A percentile compares a stretch with the other conserved stretches of the same genome.
These are phyloP conservation scores for Spirogloea muscicola DNA, from an alignment of 139 green algal species.

Conservation along the genomic window DNA sequence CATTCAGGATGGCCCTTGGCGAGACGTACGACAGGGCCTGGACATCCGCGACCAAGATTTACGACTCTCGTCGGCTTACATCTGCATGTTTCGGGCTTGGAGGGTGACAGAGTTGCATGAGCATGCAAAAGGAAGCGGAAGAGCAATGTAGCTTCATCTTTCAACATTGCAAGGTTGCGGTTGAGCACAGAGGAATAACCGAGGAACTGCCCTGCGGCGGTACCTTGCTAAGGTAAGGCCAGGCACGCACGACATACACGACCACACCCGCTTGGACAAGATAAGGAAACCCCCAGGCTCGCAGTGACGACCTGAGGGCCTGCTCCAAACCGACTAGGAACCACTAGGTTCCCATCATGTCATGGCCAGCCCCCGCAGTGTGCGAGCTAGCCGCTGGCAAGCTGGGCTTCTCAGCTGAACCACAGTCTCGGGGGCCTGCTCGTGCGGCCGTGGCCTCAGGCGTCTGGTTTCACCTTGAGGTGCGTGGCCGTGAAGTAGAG, in stretches of 20 bases:
- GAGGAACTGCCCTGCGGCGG: not conserved
- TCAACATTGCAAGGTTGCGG: not conserved
- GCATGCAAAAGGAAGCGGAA: not conserved
- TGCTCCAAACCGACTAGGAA: slow-evolving; percentile 26
- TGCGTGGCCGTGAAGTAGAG: slow-evolving; percentile 44
- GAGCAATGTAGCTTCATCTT: not conserved
- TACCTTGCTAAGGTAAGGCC: slow-evolving; percentile 51
- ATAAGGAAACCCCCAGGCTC: slow-evolving; percentile 41
- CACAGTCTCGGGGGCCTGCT: not conserved
- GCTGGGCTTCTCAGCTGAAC: not conserved
- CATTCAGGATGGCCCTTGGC: slow-evolving; percentile 63
- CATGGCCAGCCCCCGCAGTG: not conserved
- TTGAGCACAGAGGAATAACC: not conserved
- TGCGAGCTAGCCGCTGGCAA: not conserved
- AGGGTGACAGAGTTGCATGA: too few relatives aligned
- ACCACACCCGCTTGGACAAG: slow-evolving; percentile 55
- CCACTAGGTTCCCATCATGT: not conserved
- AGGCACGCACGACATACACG: slow-evolving; percentile 42
- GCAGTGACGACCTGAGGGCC: slow-evolving; percentile 17
- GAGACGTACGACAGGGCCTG: slow-evolving; percentile 59
- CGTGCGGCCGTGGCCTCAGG: too few relatives aligned
- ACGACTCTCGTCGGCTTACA: not conserved
- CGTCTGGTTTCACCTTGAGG: slow-evolving; percentile 61
- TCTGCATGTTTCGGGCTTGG: not conserved
- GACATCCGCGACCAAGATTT: not conserved